Evolutionary conservation across 129 eudicot species (phyloP).

Genomic region (Tagetes patula): DNA sequence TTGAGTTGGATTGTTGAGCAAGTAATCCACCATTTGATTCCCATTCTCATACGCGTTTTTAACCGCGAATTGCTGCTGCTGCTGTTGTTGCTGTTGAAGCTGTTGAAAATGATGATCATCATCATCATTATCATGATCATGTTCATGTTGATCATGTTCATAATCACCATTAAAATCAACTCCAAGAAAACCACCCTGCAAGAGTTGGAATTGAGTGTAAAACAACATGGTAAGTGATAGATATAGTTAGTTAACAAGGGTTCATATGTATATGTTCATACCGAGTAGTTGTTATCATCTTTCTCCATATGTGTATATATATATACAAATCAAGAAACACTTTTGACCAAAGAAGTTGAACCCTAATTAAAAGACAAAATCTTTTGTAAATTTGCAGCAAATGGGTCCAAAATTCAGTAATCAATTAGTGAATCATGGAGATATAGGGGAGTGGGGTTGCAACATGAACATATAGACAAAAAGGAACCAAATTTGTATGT

Average conservation of each 20-base stretch:
- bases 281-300: constrained; percentile 71
- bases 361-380: constrained; percentile 40
- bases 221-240: constrained; percentile 37
- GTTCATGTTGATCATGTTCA: constrained; percentile 28
- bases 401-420: constrained; percentile 45
- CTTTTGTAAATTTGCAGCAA: constrained; percentile 25
- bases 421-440: constrained; percentile 27
- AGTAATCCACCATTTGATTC: constrained; percentile 61
- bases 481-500: constrained; percentile 23
- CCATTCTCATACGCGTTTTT: constrained; percentile 43
- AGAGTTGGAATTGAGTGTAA: constrained; percentile 35
- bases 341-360: constrained; percentile 27
- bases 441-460: constrained; percentile 27
- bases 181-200: constrained; percentile 52
- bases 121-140: background rate
- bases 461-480: constrained; percentile 39
- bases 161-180: constrained; percentile 49
- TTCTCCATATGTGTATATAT: constrained; percentile 55
- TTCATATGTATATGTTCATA: constrained; percentile 31
- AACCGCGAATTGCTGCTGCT: constrained; percentile 39
- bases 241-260: background rate
- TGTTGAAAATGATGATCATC: constrained; percentile 17
- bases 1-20: constrained; percentile 45
- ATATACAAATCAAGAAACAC: constrained; percentile 29
- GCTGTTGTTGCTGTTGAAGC: constrained; percentile 19